Evolutionary conservation across 805 yeast species (phyloP).

Genomic region (Cyberlindnera mississippiensis): DNA sequence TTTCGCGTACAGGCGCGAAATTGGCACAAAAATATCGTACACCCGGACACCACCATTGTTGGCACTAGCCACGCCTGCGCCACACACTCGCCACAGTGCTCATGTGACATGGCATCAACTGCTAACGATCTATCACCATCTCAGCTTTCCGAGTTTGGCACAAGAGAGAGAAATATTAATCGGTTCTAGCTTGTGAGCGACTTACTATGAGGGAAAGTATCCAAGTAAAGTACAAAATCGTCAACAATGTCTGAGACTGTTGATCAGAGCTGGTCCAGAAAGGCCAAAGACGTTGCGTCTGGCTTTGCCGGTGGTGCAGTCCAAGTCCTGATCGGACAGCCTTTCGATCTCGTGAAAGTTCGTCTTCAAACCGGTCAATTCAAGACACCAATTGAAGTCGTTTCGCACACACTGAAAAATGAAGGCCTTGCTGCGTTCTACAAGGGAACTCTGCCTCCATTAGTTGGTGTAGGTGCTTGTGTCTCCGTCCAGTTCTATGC

Average conservation of each 20-base stretch:
- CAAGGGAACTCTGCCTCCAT: conserved; percentile 91
- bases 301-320: conserved; percentile 97
- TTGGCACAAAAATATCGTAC: background rate
- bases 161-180: too few species aligned
- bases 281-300: conserved; percentile 56
- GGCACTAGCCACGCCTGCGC: background rate
- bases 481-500: conserved; percentile 95
- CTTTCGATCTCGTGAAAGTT: conserved; percentile 92
- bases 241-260: conserved; percentile 5
- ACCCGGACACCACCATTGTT: background rate
- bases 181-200: too few species aligned
- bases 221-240: too few species aligned
- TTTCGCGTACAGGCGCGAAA: background rate
- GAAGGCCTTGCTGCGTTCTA: conserved; percentile 89
- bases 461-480: conserved; percentile 94
- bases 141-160: background rate
- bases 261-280: conserved; percentile 24
- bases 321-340: conserved; percentile 89
- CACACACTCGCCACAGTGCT: conserved; percentile 7
- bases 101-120: conserved; percentile 14
- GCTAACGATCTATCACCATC: conserved; percentile 3
- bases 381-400: conserved; percentile 72
- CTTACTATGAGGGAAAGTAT: too few species aligned
- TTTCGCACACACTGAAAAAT: conserved; percentile 60
- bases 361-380: conserved; percentile 85